These are phyloP conservation scores for Symbiodinium pilosum DNA, from an alignment of 73 alveolate species.

Conservation along the genomic window DNA sequence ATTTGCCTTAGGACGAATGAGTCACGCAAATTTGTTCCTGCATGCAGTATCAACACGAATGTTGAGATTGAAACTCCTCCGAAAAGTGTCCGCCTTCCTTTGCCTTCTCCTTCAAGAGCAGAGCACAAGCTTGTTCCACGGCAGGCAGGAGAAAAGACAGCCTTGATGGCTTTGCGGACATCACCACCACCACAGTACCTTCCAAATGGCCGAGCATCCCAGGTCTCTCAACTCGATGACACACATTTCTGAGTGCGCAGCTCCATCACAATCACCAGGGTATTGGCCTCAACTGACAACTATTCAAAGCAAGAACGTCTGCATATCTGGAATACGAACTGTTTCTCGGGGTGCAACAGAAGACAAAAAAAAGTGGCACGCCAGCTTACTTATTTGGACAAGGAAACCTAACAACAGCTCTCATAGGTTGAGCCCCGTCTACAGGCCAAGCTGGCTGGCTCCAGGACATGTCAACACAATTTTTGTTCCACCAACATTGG, in stretches of 20 bases:
- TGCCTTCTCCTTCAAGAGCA: slow-evolving; percentile 47
- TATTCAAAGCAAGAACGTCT: too few relatives aligned
- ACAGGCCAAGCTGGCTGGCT: too few relatives aligned
- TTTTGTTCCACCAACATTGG: too few relatives aligned
- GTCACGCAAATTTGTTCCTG: too few relatives aligned
- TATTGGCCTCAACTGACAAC: slow-evolving; percentile 74
- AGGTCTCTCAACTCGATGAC: background rate
- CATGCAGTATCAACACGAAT: background rate
- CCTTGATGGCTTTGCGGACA: slow-evolving; percentile 92
- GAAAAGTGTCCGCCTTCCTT: slow-evolving; percentile 49
- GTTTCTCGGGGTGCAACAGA: background rate
- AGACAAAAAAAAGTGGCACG: too few relatives aligned
- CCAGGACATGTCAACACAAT: too few relatives aligned
- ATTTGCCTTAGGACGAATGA: slow-evolving; percentile 95
- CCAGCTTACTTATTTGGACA: too few relatives aligned
- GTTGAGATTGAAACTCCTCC: slow-evolving; percentile 38
- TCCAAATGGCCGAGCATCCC: too few relatives aligned
- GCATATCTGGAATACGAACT: too few relatives aligned
- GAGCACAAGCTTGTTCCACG: background rate
- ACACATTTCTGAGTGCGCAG: background rate
- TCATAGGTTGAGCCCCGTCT: too few relatives aligned
- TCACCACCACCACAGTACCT: slow-evolving; percentile 89
- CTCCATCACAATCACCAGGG: slow-evolving; percentile 94
- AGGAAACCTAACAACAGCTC: too few relatives aligned
- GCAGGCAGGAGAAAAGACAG: background rate